Base-by-base conservation (phyloP, 2,329 filamentous ascomycete species). In the Fusarium heterosporum region DNA sequence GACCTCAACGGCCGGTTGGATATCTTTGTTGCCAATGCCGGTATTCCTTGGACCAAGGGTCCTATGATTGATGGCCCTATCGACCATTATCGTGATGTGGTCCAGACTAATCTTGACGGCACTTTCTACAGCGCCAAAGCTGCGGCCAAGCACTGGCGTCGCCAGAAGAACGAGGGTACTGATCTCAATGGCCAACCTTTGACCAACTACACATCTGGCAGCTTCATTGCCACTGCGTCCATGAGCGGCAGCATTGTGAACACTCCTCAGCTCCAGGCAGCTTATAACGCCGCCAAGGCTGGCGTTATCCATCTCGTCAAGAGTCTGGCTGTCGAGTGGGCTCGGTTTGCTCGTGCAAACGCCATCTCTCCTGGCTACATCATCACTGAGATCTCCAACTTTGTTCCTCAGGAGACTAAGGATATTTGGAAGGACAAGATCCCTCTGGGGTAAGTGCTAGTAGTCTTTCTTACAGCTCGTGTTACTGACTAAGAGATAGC, bases 11-110 rank as follows among this genome's bases (percentile, higher is more conserved):
- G 88, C 60, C 86, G 90, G 8, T 84, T 93, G 17, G 91, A 93
- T 72, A 84, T 93, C 68, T 92, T 93, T 71, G 86, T 93, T 47
- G 91, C 91, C 66, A 93, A 94, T 73, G 88, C 89, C 14, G 90
- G 90, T 40, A 87, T 93, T 50, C 85, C 89, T 2, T 93, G 90
- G 90, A 89, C 85, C 3, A 82, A 91, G 64, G 89, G 89, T 0
- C 76, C 88, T 10, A 86, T 89, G 76, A 80, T 92, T 26, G 87
- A 91, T 59, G 89, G 87, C 17, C 80, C 85, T 9, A 73, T 90
- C n/a, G 83, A 86, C 13, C 85, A 89, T 73, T 92, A 92, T 80
- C 83, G 84, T 43, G 84, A 87, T 52, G 89, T 93, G 17, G 81
- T 93, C 55, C 79, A 82, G 50, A 90, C 89, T 25, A 90, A 94